Base-by-base conservation (phyloP, 1,284 basidiomycete genomes). In the Albatrellus sp. region DNA sequence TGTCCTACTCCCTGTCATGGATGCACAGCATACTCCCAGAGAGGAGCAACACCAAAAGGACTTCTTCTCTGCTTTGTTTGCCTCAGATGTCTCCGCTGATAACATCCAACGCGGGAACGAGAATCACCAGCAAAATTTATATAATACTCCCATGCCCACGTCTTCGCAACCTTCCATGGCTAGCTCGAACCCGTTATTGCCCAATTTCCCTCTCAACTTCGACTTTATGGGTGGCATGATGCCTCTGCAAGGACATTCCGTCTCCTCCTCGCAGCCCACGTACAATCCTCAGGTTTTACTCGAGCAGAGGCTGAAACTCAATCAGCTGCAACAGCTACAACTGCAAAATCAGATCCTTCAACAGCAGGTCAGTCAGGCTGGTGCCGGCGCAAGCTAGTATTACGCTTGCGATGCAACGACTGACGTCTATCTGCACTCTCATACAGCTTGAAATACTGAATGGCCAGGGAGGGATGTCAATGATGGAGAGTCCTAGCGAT, bases 341-440 rank as follows among this genome's bases (percentile, higher is more conserved):
- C 65, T 87, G 1, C 85, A 88, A 56, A 77, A 76, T 46, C 81
- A 87, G 66, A 85, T 89, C 47, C 81, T 89, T 46, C 85, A 88
- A 54, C 85, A 88, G 57, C 85, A 88, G 77, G 85, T 80, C 52
- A 45, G 68, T 53, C 36, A 7, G 24, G 4, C 24, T 24, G 24
- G 7, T 7, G 7, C 24, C 24, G 24, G 3, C 24, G 24, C 24
- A 4, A 24, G 24, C 24, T 24, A 4, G 24, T 7, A 24, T 24
- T 7, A 24, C 24, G 24, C 24, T 24, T 24, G 24, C 24, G 24
- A 24, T 24, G 7, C 24, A 7, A 24, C 24, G 17, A 45, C 39
- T 29, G 13, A 37, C 13, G 13, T n/a, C 32, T 37, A 32, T 38
- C 46, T 55, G 24, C 52, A 48, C 33, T 39, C 34, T 40, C 43